phyloP scores from a whole-genome alignment of 768 basidiomycete genomes.

The Amylocystis lapponica region DNA sequence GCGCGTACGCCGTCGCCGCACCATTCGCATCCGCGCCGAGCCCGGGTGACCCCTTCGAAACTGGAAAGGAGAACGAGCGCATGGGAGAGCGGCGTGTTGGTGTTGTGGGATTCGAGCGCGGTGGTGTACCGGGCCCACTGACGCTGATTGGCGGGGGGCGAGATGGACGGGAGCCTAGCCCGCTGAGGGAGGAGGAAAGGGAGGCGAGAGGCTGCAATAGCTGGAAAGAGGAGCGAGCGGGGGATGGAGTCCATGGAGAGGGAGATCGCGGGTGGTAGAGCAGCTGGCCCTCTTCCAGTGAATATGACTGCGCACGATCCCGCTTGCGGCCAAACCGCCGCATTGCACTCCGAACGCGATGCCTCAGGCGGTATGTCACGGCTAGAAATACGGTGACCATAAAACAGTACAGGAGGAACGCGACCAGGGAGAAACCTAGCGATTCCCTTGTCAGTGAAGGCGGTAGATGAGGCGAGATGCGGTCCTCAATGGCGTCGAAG shows the following conservation, averaged over 20 bases:
- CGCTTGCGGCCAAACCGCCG: constrained; percentile 30
- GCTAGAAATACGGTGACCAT: constrained; percentile 32
- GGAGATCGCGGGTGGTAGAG: constrained; percentile 13
- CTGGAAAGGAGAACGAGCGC: constrained; percentile 20
- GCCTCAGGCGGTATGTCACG: constrained; percentile 52
- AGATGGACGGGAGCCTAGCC: constrained; percentile 4
- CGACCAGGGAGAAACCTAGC: constrained; percentile 67
- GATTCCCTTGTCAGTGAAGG: constrained; percentile 53
- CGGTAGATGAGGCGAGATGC: constrained; percentile 62
- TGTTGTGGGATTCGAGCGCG: constrained; percentile 19
- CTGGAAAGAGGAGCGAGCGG: constrained; percentile 33
- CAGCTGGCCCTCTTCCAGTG: constrained; percentile 27
- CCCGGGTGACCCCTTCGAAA: constrained; percentile 9
- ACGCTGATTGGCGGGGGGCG: constrained; percentile 15
- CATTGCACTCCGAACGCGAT: constrained; percentile 41
- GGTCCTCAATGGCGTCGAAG: constrained; percentile 56
- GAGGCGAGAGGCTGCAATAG: constrained; percentile 14
- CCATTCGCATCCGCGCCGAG: constrained; percentile 11
- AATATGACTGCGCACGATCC: constrained; percentile 22
- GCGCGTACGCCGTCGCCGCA: constrained; percentile 17
- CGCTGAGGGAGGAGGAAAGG: constrained; percentile 8
- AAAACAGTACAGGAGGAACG: constrained; percentile 51
- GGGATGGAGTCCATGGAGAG: constrained; percentile 41
- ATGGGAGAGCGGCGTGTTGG: constrained; percentile 21
- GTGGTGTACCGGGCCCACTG: constrained; percentile 9